These are phyloP conservation scores for Plantago lanceolata DNA, from an alignment of 305 asterid genomes.

Conservation along the genomic window DNA sequence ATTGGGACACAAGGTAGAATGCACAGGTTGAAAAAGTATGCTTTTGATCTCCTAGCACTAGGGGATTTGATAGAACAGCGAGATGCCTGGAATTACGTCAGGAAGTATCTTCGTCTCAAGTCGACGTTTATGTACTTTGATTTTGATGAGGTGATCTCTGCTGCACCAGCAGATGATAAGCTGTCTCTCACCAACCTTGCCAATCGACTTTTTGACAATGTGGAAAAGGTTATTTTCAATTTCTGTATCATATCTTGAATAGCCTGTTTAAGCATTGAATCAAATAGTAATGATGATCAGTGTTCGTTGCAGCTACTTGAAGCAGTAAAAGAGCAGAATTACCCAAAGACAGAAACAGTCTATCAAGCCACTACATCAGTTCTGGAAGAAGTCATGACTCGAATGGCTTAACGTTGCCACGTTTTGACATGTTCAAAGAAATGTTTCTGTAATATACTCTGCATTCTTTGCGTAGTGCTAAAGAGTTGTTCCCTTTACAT, in stretches of 20 bases:
- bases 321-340: conserved; percentile 49
- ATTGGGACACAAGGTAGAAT: conserved; percentile 63
- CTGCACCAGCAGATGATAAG: conserved; percentile 49
- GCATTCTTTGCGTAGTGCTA: too few relatives aligned
- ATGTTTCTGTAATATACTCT: too few relatives aligned
- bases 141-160: conserved; percentile 63
- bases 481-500: too few relatives aligned
- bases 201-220: conserved; percentile 62
- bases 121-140: conserved; percentile 72
- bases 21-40: conserved; percentile 57
- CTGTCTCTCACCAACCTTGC: conserved; percentile 57
- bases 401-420: conserved; percentile 44
- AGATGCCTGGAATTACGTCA: conserved; percentile 65
- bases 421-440: not conserved
- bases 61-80: conserved; percentile 62
- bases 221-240: conserved; percentile 46
- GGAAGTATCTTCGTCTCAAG: conserved; percentile 54
- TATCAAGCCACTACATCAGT: conserved; percentile 51
- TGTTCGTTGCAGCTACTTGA: conserved; percentile 44
- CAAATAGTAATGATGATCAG: not conserved
- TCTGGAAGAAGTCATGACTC: conserved; percentile 63
- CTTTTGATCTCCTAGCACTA: conserved; percentile 71
- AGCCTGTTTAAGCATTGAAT: not conserved
- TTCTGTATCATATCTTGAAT: not conserved
- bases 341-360: conserved; percentile 37